phyloP scores from a whole-genome alignment of 495 filamentous ascomycete species.

The Hypomontagnella monticulosa region DNA sequence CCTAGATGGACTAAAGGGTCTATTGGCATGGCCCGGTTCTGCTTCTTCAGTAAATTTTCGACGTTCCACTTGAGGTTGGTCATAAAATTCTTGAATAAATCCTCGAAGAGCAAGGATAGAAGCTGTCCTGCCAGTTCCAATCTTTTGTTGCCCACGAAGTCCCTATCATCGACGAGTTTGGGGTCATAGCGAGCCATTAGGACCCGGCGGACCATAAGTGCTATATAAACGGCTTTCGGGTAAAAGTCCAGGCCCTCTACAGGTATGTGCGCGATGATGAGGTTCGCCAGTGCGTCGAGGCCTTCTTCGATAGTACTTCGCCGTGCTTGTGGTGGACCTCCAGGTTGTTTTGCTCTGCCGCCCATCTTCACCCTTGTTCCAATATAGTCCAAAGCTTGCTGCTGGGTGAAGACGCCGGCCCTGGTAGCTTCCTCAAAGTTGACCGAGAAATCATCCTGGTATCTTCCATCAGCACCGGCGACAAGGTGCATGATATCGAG shows the following conservation, averaged over 20 bases:
- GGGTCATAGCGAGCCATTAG: slow-evolving; percentile 91
- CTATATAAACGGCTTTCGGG: slow-evolving; percentile 94
- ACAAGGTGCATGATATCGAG: slow-evolving; percentile 91
- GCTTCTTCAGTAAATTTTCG: slow-evolving; percentile 92
- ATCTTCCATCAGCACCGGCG: slow-evolving; percentile 81
- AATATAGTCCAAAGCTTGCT: slow-evolving; percentile 93
- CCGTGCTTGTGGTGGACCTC: slow-evolving; percentile 51
- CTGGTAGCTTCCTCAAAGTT: slow-evolving; percentile 94
- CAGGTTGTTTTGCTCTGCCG: slow-evolving; percentile 62
- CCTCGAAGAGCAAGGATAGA: slow-evolving; percentile 94
- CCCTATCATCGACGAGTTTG: slow-evolving; percentile 89
- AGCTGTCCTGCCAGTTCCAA: slow-evolving; percentile 94
- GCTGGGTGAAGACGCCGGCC: slow-evolving; percentile 84
- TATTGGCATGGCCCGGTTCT: slow-evolving; percentile 82
- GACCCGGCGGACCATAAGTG: slow-evolving; percentile 93
- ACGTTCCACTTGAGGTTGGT: slow-evolving; percentile 86
- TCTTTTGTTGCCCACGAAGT: slow-evolving; percentile 98
- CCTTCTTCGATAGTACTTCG: slow-evolving; percentile 86
- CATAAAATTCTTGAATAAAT: slow-evolving; percentile 95
- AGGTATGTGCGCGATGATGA: slow-evolving; percentile 93
- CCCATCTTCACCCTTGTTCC: slow-evolving; percentile 86
- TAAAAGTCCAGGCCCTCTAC: slow-evolving; percentile 89
- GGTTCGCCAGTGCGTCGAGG: slow-evolving; percentile 86
- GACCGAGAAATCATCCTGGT: slow-evolving; percentile 91
- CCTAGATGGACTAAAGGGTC: slow-evolving; percentile 82